Conservation (phyloP, 495 filamentous ascomycete species). For the Trichoderma virens region DNA sequence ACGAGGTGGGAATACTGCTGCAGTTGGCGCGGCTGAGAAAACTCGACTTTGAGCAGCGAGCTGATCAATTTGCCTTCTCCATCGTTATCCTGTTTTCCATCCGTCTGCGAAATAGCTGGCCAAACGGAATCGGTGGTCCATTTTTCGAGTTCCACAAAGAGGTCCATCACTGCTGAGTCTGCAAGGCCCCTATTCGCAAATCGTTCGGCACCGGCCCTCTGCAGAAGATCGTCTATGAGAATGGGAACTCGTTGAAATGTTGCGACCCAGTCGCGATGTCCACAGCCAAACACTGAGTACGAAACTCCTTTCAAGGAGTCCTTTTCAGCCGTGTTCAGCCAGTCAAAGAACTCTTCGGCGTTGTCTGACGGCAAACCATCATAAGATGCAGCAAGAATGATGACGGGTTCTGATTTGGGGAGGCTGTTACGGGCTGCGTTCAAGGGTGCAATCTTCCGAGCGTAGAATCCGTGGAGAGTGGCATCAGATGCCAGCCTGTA, state of each 20-base stretch:
- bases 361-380: conserved; percentile 64
- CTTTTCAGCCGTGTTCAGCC: conserved; percentile 43
- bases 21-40: conserved; percentile 51
- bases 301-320: conserved; percentile 36
- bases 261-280: conserved; percentile 46
- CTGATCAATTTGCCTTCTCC: conserved; percentile 14
- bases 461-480: conserved; percentile 39
- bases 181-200: conserved; percentile 43
- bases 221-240: conserved; percentile 42
- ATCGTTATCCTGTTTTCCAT: conserved; percentile 24
- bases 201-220: conserved; percentile 38
- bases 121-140: conserved; percentile 55
- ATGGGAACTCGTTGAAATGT: conserved; percentile 63
- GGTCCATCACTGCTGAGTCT: conserved; percentile 50
- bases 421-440: conserved; percentile 51
- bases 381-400: conserved; percentile 52
- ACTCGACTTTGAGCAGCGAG: conserved; percentile 43
- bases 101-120: conserved; percentile 50
- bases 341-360: conserved; percentile 55
- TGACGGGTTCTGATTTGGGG: conserved; percentile 47
- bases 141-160: conserved; percentile 50
- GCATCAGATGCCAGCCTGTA: conserved; percentile 49
- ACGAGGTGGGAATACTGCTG: conserved; percentile 57
- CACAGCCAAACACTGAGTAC: conserved; percentile 56
- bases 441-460: conserved; percentile 34